Evolutionary conservation across 148 eudicot genomes (phyloP), one percentile per base, ranked within the genome.

Genomic region (Vaccinium vitisidaea): DNA sequence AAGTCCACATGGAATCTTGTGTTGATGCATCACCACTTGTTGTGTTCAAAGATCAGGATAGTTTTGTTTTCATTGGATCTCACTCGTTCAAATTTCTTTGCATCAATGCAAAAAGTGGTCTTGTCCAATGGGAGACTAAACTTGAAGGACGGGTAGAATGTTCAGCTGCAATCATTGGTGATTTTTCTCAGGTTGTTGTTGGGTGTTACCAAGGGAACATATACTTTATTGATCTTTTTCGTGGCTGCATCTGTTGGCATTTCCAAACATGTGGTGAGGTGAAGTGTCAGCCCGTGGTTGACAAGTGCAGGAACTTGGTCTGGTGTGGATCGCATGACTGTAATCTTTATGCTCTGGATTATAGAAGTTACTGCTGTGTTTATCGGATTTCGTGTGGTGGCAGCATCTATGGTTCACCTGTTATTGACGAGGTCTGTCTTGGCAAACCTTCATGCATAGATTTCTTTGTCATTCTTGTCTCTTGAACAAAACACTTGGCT

Each of bases 241-340:
- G 84, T 84, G 99, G 99, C 50, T 86, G 75, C 86, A 84, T 92
- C 86, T 79, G 86, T 76, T 96, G 98, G 98, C 92, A 88, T 86
- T 96, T 92, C 88, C 92, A 89, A 92, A 94, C 99, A 56, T 80
- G 86, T 77, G 98, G 94, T 27, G 99, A 92, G 91, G 95, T 92
- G 19, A 96, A 96, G 88, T 91, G 95, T 75, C 97, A 96, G 86
- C 98, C 99, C 11, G 77, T 90, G 82, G 87, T 92, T 65, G 98
- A 96, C 87, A 88, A 85, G 80, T 46, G 86, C 86, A 89, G 98
- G 90, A 85, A 93, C 83, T 91, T 94, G 85, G 89, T 96, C 80
- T 96, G 99, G 95, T 96, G 99, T 86, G 99, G 99, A 76, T 96
- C 99, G 67, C 90, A 96, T 74, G 98, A 96, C 83, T 97, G 92